phyloP scores from a whole-genome alignment of 2,329 filamentous ascomycete species.

The Cytospora piceae region DNA sequence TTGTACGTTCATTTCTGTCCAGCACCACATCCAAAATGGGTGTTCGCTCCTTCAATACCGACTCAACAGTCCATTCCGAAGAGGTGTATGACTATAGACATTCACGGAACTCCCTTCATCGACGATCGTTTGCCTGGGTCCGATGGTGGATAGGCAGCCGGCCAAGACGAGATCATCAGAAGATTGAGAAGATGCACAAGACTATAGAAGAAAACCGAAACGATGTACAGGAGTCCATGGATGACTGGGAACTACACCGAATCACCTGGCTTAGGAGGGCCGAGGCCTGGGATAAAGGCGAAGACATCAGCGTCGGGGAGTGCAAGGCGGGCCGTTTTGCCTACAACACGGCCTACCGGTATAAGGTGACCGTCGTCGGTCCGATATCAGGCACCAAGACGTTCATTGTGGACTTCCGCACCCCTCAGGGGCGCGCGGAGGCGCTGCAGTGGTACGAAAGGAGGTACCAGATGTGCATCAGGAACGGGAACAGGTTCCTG shows the following conservation, averaged over 20 bases:
- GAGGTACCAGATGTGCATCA: accelerated
- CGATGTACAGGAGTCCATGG: background rate
- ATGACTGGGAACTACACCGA: background rate
- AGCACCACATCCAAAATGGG: background rate
- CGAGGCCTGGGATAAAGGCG: background rate
- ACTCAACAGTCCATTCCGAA: background rate
- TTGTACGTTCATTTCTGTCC: background rate
- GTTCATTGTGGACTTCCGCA: conserved; percentile 13
- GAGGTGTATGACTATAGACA: background rate
- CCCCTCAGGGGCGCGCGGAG: conserved; percentile 5
- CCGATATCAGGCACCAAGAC: too few species aligned
- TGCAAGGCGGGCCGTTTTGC: background rate
- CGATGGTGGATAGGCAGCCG: background rate
- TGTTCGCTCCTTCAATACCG: background rate
- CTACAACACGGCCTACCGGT: conserved; percentile 3
- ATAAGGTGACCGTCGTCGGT: background rate
- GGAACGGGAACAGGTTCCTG: too few species aligned
- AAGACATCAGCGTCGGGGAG: background rate
- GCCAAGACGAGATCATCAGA: background rate
- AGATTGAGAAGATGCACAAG: background rate
- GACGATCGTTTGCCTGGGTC: background rate
- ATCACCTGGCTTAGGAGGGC: background rate
- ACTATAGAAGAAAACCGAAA: background rate
- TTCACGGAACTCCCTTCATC: background rate
- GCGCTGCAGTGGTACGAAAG: conserved; percentile 3